Conservation (phyloP, 2,329 filamentous ascomycete genomes). For the Ceratocystis ficicola region DNA sequence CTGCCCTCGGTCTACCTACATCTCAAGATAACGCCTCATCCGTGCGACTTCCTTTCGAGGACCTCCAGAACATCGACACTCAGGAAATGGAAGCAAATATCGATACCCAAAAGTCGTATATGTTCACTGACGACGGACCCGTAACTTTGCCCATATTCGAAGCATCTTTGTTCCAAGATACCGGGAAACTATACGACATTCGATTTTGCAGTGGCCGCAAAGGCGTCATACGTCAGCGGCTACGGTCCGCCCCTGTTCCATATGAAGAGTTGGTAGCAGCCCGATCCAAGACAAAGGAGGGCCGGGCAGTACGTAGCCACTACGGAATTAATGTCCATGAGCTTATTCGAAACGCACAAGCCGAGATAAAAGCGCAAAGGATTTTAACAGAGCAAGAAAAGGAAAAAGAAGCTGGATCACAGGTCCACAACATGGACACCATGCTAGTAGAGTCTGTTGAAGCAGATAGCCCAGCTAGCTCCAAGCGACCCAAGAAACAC, state of each 20-base stretch:
- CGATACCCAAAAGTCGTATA: not conserved
- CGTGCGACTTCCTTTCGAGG: slow-evolving; percentile 2
- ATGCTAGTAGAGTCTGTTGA: slow-evolving; percentile 34
- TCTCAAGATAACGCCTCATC: not conserved
- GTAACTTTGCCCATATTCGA: slow-evolving; percentile 16
- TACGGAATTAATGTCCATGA: slow-evolving; percentile 89
- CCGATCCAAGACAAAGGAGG: slow-evolving; percentile 53
- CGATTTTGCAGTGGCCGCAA: slow-evolving; percentile 47
- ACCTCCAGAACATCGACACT: not conserved
- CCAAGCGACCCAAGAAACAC: slow-evolving; percentile 38
- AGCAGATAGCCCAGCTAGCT: slow-evolving; percentile 9
- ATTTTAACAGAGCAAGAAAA: slow-evolving; percentile 13
- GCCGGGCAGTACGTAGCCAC: slow-evolving; percentile 61
- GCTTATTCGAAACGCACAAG: slow-evolving; percentile 59
- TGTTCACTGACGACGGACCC: not conserved
- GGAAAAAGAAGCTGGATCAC: not conserved
- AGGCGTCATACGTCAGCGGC: slow-evolving; percentile 44
- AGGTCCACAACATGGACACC: slow-evolving; percentile 13
- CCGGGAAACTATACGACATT: slow-evolving; percentile 32
- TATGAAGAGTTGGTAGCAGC: slow-evolving; percentile 58
- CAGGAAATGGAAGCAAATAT: not conserved
- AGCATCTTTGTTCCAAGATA: slow-evolving; percentile 23
- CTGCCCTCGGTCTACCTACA: not conserved
- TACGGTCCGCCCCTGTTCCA: slow-evolving; percentile 35
- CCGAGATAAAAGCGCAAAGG: slow-evolving; percentile 37